Evolutionary conservation across 139 green algal genomes (phyloP), one percentile per base, ranked within the genome.

Genomic region (Microglena sp.): DNA sequence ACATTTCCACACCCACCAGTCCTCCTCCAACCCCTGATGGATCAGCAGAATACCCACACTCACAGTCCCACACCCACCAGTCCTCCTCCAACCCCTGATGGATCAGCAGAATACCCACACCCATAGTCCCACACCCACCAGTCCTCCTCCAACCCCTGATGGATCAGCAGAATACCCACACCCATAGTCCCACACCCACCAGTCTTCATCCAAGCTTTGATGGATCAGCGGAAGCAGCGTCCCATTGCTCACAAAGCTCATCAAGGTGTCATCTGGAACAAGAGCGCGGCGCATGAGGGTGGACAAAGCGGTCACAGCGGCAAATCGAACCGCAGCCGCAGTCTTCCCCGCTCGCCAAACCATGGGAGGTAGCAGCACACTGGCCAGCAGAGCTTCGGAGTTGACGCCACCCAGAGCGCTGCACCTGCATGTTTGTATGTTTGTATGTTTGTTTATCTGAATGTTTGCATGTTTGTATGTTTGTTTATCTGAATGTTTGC

Each of bases 121-220:
- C n/a, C n/a, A n/a, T n/a, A 60, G 54, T 33, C 7, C 34, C 71
- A 53, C 45, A 78, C 33, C 55, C 86, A 89, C 66, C 85, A 92
- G 60, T 94, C n/a, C n/a, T n/a, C n/a, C n/a, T n/a, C n/a, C n/a
- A n/a, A n/a, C n/a, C n/a, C n/a, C n/a, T n/a, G n/a, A n/a, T n/a
- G n/a, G n/a, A n/a, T n/a, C n/a, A n/a, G n/a, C n/a, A n/a, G n/a
- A n/a, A n/a, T n/a, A n/a, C n/a, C n/a, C n/a, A n/a, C n/a, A n/a
- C n/a, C n/a, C n/a, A n/a, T n/a, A 60, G 54, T 33, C 7, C 34
- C 71, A 53, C 45, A 78, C 33, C 55, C 86, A 89, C 66, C 85
- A 92, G 60, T 94, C 86, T 66, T 95, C 88, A 34, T 95, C 87
- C 65, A 94, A 62, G 40, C 68, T 74, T 29, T 81, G 74, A 2